Conservation (phyloP, 345 rosid species). For the Odontarrhena argentea region DNA sequence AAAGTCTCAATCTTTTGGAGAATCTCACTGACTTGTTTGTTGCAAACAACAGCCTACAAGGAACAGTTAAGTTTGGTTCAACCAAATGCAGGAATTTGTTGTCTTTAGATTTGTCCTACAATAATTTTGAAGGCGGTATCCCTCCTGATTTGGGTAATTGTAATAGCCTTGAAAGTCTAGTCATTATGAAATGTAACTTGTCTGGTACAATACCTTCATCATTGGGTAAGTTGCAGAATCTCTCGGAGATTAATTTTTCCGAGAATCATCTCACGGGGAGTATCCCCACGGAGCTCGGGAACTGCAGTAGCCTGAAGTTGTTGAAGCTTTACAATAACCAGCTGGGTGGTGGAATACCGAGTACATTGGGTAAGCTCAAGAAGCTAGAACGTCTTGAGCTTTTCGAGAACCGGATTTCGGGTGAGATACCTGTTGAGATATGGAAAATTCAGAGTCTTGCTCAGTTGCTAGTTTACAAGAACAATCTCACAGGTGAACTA, state of each 20-base stretch:
- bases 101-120: constrained; percentile 60
- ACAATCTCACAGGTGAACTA: constrained; percentile 69
- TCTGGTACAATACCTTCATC: constrained; percentile 70
- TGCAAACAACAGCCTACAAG: constrained; percentile 49
- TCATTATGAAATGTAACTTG: constrained; percentile 50
- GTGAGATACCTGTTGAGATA: constrained; percentile 69
- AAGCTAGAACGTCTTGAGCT: constrained; percentile 57
- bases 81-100: constrained; percentile 51
- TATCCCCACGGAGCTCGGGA: constrained; percentile 70
- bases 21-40: constrained; percentile 53
- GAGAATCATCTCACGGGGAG: constrained; percentile 68
- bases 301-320: constrained; percentile 57
- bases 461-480: constrained; percentile 55
- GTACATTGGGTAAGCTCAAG: constrained; percentile 54
- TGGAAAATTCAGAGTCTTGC: constrained; percentile 69
- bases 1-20: constrained; percentile 53
- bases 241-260: constrained; percentile 55
- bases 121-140: constrained; percentile 56
- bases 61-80: constrained; percentile 54
- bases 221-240: constrained; percentile 53
- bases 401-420: constrained; percentile 60
- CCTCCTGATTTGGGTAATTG: constrained; percentile 64
- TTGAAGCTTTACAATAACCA: constrained; percentile 55
- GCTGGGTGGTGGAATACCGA: constrained; percentile 70
- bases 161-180: constrained; percentile 50